Percentiles rank a stretch among this genome's conserved stretches.
These are phyloP conservation scores for Trypanosoma brucei DNA, from an alignment of 208 protist species.

Conservation along the genomic window DNA sequence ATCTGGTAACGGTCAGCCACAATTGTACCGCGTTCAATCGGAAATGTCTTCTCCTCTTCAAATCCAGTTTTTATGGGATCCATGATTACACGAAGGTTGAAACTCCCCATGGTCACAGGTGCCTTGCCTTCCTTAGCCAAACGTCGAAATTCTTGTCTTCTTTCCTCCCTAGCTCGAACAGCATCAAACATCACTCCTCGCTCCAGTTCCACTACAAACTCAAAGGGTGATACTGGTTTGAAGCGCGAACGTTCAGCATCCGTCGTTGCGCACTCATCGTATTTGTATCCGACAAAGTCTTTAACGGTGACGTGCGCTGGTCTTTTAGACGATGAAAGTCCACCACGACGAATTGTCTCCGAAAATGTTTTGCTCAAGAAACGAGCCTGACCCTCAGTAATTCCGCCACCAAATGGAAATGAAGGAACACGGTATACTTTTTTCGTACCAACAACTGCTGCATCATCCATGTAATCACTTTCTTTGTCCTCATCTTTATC, in stretches of 20 bases:
- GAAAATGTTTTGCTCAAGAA: constrained; percentile 51
- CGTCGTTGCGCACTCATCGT: constrained; percentile 35
- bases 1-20: constrained; percentile 94
- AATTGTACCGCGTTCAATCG: constrained; percentile 81
- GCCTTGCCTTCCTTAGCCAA: constrained; percentile 64
- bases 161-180: constrained; percentile 57
- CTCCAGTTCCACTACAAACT: constrained; percentile 88
- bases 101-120: constrained; percentile 80
- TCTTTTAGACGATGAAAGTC: constrained; percentile 21
- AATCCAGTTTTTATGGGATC: constrained; percentile 91
- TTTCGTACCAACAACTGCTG: not conserved
- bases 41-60: constrained; percentile 91
- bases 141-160: constrained; percentile 57
- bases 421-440: constrained; percentile 63
- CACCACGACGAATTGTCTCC: constrained; percentile 17
- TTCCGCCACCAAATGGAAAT: constrained; percentile 84
- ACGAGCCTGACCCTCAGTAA: constrained; percentile 58
- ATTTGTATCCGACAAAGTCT: constrained; percentile 33
- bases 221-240: constrained; percentile 63
- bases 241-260: constrained; percentile 36
- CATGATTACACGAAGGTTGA: constrained; percentile 89
- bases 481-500: constrained; percentile 33
- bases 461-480: constrained; percentile 16
- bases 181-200: constrained; percentile 69
- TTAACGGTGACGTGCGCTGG: constrained; percentile 40